Evolutionary conservation across 2,329 filamentous ascomycete genomes (phyloP).

Genomic region (Alternaria infectoria): DNA sequence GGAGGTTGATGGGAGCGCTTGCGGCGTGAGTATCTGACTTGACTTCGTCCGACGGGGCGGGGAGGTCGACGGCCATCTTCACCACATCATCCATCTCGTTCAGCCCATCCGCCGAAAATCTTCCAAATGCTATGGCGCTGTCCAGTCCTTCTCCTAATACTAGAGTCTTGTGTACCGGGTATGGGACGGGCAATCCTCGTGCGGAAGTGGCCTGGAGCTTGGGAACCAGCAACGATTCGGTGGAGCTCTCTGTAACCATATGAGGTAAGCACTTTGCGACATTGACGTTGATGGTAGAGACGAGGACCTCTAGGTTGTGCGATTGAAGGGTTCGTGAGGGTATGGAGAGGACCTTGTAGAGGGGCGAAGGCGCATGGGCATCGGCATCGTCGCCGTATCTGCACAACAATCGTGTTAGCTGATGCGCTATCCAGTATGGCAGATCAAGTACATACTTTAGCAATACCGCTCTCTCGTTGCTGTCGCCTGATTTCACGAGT

Average conservation of each 20-base stretch:
- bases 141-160: constrained; percentile 75
- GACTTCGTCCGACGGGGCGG: constrained; percentile 49
- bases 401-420: constrained; percentile 23
- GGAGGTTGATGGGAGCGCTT: constrained; percentile 64
- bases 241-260: constrained; percentile 51
- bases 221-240: constrained; percentile 77
- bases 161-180: constrained; percentile 83
- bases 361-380: constrained; percentile 54
- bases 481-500: constrained; percentile 39
- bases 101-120: constrained; percentile 47
- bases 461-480: constrained; percentile 49
- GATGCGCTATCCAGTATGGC: not conserved
- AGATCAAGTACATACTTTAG: constrained; percentile 44
- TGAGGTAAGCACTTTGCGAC: constrained; percentile 37
- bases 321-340: constrained; percentile 68
- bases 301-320: constrained; percentile 68
- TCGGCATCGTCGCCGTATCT: constrained; percentile 63
- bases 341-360: constrained; percentile 67
- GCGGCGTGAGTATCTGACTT: constrained; percentile 18
- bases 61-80: constrained; percentile 65
- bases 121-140: constrained; percentile 65
- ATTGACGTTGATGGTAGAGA: constrained; percentile 59
- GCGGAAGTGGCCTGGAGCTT: constrained; percentile 71
- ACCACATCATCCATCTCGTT: constrained; percentile 54
- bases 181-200: constrained; percentile 70